Evolutionary conservation across 768 basidiomycete species (phyloP).

Genomic region (Erythrobasidium yunnanense): DNA sequence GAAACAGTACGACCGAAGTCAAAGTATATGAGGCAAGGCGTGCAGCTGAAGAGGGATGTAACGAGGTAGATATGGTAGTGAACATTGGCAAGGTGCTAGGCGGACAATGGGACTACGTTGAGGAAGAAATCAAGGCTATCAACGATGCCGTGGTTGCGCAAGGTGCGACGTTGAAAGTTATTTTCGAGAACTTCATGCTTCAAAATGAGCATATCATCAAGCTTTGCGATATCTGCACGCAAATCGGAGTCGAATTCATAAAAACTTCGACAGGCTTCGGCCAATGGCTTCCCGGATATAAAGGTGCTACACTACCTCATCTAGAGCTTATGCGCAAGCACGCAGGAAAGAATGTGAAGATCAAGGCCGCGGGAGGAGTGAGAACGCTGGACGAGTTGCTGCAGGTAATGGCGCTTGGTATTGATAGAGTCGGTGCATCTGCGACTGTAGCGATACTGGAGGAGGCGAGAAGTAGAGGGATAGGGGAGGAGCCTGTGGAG

Average conservation of each 20-base stretch:
- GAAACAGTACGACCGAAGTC: constrained; percentile 29
- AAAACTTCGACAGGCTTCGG: constrained; percentile 35
- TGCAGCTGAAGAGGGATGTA: constrained; percentile 23
- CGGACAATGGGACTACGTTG: constrained; percentile 33
- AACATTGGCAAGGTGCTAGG: constrained; percentile 33
- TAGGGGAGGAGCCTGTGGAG: constrained; percentile 27
- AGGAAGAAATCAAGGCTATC: constrained; percentile 32
- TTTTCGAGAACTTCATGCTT: constrained; percentile 32
- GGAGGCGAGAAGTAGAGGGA: constrained; percentile 29
- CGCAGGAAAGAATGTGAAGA: constrained; percentile 22
- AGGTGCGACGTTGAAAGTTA: constrained; percentile 34
- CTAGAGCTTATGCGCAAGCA: constrained; percentile 32
- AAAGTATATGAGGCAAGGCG: constrained; percentile 32
- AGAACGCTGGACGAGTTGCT: constrained; percentile 33
- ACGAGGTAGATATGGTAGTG: constrained; percentile 35
- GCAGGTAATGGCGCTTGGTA: constrained; percentile 29
- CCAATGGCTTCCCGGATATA: constrained; percentile 29
- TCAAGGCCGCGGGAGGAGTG: constrained; percentile 34
- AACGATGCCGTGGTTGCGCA: constrained; percentile 33
- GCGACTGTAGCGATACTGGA: constrained; percentile 29
- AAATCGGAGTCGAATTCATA: constrained; percentile 31
- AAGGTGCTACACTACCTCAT: constrained; percentile 30
- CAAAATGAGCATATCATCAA: constrained; percentile 31
- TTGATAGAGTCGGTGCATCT: constrained; percentile 30
- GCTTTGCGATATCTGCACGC: constrained; percentile 32